Conservation (phyloP, 441 rosid species). For the Cnidoscolus chayamansa region DNA sequence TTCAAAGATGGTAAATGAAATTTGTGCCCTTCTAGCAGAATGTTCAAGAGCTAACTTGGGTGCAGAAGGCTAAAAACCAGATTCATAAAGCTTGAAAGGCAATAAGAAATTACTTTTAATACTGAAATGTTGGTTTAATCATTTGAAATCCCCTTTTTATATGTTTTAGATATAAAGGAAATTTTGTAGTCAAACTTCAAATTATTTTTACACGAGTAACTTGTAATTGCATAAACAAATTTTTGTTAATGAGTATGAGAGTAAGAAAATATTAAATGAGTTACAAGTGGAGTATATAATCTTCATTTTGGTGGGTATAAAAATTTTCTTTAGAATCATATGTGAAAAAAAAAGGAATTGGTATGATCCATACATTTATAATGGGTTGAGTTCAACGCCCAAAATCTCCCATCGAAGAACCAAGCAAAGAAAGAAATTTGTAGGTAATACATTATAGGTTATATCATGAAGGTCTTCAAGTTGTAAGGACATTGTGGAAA, state of each 20-base stretch:
- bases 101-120: background rate
- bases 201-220: background rate
- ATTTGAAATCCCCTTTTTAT: background rate
- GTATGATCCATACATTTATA: background rate
- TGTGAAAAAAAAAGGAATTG: background rate
- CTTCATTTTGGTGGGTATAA: too few relatives aligned
- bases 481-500: background rate
- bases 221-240: background rate
- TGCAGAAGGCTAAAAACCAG: background rate
- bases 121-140: slow-evolving; percentile 2
- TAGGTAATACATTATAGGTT: background rate
- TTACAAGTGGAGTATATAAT: background rate
- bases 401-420: background rate
- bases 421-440: background rate
- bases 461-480: background rate
- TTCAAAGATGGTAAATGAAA: background rate
- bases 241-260: background rate
- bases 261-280: background rate
- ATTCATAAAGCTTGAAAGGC: background rate
- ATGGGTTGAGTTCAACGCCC: background rate
- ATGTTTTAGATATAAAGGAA: background rate
- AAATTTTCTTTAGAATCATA: background rate
- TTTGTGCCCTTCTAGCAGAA: background rate
- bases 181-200: background rate
- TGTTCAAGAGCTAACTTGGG: background rate